A percentile compares a stretch with the other conserved stretches of the same genome.
phyloP scores from a whole-genome alignment of 1,284 basidiomycete species.

The Termitomyces sp. region DNA sequence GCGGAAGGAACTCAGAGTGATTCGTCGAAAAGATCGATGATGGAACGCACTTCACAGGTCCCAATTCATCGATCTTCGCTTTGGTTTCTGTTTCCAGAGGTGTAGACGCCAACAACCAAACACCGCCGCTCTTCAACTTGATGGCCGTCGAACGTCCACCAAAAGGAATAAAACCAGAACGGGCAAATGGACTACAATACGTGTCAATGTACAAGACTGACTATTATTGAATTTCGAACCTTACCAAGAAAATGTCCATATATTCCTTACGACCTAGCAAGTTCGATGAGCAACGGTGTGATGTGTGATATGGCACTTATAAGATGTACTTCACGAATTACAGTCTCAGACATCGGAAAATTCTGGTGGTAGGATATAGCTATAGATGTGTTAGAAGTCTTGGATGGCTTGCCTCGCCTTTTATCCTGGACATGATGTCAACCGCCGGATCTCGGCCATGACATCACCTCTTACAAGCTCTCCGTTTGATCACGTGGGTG shows the following conservation, averaged over 20 bases:
- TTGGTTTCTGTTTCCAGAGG: constrained; percentile 74
- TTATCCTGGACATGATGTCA: neutral
- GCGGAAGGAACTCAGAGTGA: neutral
- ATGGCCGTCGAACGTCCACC: constrained; percentile 85
- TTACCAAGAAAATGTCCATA: constrained; percentile 75
- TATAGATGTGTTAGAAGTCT: neutral
- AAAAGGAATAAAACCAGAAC: constrained; percentile 65
- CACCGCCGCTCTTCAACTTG: constrained; percentile 62
- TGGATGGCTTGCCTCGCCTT: neutral
- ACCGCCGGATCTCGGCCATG: neutral
- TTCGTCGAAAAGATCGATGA: neutral
- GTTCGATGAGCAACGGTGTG: neutral
- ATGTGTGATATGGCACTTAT: neutral
- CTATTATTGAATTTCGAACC: constrained; percentile 4
- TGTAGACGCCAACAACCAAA: constrained; percentile 87
- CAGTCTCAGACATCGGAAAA: constrained; percentile 31
- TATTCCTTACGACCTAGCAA: constrained; percentile 48
- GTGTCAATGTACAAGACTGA: neutral
- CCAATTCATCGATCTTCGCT: constrained; percentile 65
- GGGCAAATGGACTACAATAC: constrained; percentile 54
- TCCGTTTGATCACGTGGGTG: too few species aligned
- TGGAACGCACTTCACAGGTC: constrained; percentile 63
- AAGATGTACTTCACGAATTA: constrained; percentile 38
- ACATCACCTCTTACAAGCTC: neutral
- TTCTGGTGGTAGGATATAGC: too few species aligned